Percentiles rank a stretch among this genome's conserved stretches.
Evolutionary conservation across 345 rosid species (phyloP).

Genomic region (Firmiana major): DNA sequence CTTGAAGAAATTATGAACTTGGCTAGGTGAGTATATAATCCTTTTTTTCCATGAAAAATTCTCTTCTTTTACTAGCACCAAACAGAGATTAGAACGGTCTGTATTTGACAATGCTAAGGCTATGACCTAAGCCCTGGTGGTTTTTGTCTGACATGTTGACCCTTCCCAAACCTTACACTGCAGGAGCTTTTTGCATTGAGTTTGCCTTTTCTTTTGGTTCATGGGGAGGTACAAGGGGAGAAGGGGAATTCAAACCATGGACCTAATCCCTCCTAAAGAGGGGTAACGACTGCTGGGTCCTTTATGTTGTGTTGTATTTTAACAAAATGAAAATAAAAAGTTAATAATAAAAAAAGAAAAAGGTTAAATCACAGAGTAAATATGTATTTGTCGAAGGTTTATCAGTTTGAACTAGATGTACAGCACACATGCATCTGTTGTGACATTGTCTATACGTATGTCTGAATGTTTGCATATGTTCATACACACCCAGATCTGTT

Average conservation of each 20-base stretch:
- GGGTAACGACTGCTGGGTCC: no score
- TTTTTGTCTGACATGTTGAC: not conserved
- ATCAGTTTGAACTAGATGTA: not conserved
- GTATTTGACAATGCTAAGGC: not conserved
- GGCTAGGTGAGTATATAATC: conserved; percentile 3
- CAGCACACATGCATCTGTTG: not conserved
- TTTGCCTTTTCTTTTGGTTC: no score
- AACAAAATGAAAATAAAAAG: conserved; percentile 5
- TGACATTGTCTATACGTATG: not conserved
- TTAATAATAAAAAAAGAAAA: not conserved
- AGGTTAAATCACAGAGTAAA: not conserved
- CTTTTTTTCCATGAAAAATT: not conserved
- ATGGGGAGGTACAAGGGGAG: no score
- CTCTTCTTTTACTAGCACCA: not conserved
- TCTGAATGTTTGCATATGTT: not conserved
- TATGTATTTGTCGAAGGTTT: not conserved
- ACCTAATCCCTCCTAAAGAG: no score
- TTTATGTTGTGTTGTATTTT: not conserved
- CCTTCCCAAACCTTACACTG: no score
- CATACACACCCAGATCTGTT: not conserved
- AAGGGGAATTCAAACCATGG: no score
- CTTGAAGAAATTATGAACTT: conserved; percentile 47
- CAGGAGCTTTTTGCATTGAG: no score
- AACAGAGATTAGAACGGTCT: not conserved
- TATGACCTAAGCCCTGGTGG: not conserved